Base-by-base conservation (phyloP, 768 basidiomycete genomes). In the Tephrocybe sp. region DNA sequence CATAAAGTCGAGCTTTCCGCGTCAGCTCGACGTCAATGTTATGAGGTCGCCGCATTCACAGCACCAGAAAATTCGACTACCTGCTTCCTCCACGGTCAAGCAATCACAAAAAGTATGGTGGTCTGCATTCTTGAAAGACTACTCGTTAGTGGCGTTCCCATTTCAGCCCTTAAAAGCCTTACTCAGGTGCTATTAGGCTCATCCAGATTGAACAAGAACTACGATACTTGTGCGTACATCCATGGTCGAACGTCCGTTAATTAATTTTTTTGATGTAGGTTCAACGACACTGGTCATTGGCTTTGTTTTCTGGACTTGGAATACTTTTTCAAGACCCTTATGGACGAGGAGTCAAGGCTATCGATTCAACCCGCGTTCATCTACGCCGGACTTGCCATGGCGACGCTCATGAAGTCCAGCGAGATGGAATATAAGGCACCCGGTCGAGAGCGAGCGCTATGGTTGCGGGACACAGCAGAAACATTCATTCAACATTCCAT, bases 311-410 rank as follows among this genome's bases (percentile, higher is more conserved):
- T 91, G 56, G 80, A 87, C 59, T 62, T 81, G 15, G 68, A 72
- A 11, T 71, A 73, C 33, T 77, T 90, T 57, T 63, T 80, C 52
- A 70, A 72, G 43, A 75, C 70, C 47, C 64, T 91, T 40, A 71
- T 66, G 55, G 69, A 77, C 55, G 72, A 79, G 1, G 73, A 73
- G n/a, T 69, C 76, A 23, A 78, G 84, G 12, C 61, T 72, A 18
- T 66, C 65, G 12, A 79, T 89, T 52, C 88, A 89, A 54, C 88
- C 89, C 5, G 75, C 87, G 0, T 78, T 91, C 49, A 75, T 91
- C 39, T 74, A 83, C 24, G 76, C 88, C 1, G 76, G 75, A 6
- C 70, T 91, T 25, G 89, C 89, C 1, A 73, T 91, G 69, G 78
- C 86, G 0, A 82, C 73, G 27, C 72, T 91, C 11, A 82, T 88